Evolutionary conservation across 2,329 filamentous ascomycete genomes (phyloP).

Genomic region (Rhynchosporium agropyri): DNA sequence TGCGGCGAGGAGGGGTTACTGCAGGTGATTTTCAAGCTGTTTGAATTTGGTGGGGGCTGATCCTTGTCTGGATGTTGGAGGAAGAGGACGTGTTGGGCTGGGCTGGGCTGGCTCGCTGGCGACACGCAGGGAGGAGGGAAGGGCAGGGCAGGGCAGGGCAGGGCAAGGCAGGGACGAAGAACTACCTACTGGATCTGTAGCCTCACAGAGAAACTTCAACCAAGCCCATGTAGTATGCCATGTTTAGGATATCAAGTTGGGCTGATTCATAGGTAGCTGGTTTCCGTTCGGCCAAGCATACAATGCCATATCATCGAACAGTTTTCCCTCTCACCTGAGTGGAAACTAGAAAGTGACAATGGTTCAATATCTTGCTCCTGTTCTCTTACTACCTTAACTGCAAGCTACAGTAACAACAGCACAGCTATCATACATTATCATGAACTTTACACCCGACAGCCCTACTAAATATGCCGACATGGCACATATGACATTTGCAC

Average conservation of each 20-base stretch:
- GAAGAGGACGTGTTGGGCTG: background rate
- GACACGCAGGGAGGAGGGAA: background rate
- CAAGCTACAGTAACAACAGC: too few relatives aligned
- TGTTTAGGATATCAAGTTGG: background rate
- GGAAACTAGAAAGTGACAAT: too few relatives aligned
- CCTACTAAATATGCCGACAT: background rate
- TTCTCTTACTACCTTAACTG: too few relatives aligned
- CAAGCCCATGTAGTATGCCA: constrained; percentile 10
- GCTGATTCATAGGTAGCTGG: too few relatives aligned
- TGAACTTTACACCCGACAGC: background rate
- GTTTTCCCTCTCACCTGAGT: too few relatives aligned
- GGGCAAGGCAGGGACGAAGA: background rate
- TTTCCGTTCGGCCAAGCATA: too few relatives aligned
- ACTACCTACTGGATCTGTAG: background rate
- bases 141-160: background rate
- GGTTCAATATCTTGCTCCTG: too few relatives aligned
- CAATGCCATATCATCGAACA: too few relatives aligned
- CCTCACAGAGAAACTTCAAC: constrained; percentile 9
- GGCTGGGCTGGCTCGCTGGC: constrained; percentile 2
- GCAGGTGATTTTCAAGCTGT: constrained; percentile 15
- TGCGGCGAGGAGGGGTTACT: constrained; percentile 14
- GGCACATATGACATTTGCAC: background rate
- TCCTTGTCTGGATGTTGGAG: background rate
- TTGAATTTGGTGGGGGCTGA: constrained; percentile 18
- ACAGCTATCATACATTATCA: too few relatives aligned